These are phyloP conservation scores for Fusarium verticillioides DNA, from an alignment of 2,329 filamentous ascomycete genomes.

Conservation along the genomic window DNA sequence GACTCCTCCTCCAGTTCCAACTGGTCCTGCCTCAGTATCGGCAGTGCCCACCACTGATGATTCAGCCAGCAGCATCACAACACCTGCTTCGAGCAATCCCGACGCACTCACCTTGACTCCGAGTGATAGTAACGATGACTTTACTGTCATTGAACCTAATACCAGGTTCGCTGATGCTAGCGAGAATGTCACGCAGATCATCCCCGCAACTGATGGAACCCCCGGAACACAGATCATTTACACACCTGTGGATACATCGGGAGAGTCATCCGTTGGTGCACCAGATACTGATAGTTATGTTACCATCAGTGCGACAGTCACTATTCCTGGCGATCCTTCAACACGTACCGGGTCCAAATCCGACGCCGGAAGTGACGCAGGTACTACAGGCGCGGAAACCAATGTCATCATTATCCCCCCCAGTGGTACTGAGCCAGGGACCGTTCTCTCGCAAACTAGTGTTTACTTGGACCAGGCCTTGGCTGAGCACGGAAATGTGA, in stretches of 20 bases:
- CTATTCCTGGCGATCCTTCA: slow-evolving; percentile 31
- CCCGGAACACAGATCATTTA: slow-evolving; percentile 28
- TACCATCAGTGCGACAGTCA: slow-evolving; percentile 23
- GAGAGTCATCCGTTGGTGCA: not conserved
- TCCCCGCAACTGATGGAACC: slow-evolving; percentile 17
- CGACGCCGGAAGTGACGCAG: not conserved
- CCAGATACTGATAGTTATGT: slow-evolving; percentile 15
- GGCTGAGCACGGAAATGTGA: slow-evolving; percentile 29
- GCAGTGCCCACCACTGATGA: slow-evolving; percentile 9
- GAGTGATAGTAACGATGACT: slow-evolving; percentile 21
- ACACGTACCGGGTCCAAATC: slow-evolving; percentile 9
- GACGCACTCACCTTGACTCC: slow-evolving; percentile 26
- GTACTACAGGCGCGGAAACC: slow-evolving; percentile 26
- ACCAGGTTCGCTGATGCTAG: slow-evolving; percentile 27
- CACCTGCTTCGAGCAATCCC: slow-evolving; percentile 8
- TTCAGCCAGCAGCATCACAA: not conserved
- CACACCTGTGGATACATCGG: slow-evolving; percentile 18
- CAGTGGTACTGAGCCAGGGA: slow-evolving; percentile 35
- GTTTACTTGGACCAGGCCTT: slow-evolving; percentile 31
- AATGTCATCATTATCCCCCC: slow-evolving; percentile 35
- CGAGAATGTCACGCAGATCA: slow-evolving; percentile 26
- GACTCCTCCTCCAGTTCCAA: slow-evolving; percentile 5
- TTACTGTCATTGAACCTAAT: slow-evolving; percentile 29
- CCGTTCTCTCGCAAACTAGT: slow-evolving; percentile 29
- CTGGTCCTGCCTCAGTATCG: slow-evolving; percentile 6